Base-by-base conservation (phyloP, 345 rosid species). In the Eucalyptus decipiens region DNA sequence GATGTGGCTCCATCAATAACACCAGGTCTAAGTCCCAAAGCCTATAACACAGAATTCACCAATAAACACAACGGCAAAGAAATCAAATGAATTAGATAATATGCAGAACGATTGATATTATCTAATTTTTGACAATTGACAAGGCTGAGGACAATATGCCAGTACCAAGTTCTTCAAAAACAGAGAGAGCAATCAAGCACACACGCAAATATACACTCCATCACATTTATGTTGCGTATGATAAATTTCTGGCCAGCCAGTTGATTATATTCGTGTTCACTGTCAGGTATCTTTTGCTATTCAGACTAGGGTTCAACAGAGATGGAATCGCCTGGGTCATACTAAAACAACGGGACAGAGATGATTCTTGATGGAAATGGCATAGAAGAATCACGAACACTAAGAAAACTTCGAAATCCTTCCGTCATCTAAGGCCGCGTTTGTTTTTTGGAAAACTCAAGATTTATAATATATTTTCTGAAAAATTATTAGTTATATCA, bases 1-100 rank as follows among this genome's bases (percentile, higher is more conserved):
- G 88, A 97, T 97, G 50, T 48, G 88, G 97, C 98, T 89, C 99
- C 99, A 87, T 97, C 98, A 37, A 97, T 90, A 88, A 94, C 96
- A 90, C 99, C 99, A 90, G 97, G 85, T 52, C 98, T 95, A 89
- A 97, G 87, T 87, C 94, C 97, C 92, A 97, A 93, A 19, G 98
- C 99, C 98, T 97, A 94, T 58, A 88, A 91, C 88, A 91, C 24
- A 40, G 21, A 87, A 45, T 76, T 9, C 34, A 85, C 47, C 60
- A 32, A 86, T 11, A 89, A 87, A 80, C 48, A 37, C 86, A 83
- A 58, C 6, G 67, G 15, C n/a, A 58, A 58, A 26, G 67, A 58
- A 26, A 58, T 58, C 67, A 26, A 26, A 26, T 1, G n/a, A 58
- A 58, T 26, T 54, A 54, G 0, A 54, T 23, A 54, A 54, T 5